Evolutionary conservation across 2,329 filamentous ascomycete species (phyloP), one percentile per base, ranked within the genome.

Genomic region (Cadophora sp.): DNA sequence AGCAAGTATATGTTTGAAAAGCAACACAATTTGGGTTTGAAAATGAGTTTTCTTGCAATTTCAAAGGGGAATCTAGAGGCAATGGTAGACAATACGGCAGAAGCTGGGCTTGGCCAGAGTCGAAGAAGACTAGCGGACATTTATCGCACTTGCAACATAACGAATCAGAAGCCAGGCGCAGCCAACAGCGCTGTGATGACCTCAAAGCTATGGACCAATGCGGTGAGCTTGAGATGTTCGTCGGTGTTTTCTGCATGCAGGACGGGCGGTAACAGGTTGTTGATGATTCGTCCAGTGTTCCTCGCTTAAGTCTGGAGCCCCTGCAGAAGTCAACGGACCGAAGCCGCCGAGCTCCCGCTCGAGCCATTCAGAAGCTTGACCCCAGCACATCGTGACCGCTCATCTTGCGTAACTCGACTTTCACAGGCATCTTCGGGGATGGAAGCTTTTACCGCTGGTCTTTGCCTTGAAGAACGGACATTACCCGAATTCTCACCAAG

Each of bases 201-300:
- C 58, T 39, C 13, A 11, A 39, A 30, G 20, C 33, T 36, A 47
- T 43, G 18, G 50, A 56, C 71, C 71, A 72, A 72, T 72, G 62
- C 68, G 65, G 53, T 39, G 36, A 16, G 9, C 8, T 33, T n/a
- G 66, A 64, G 22, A 45, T 22, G 33, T 43, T 43, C 43, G 43
- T 71, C 18, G 50, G 18, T 30, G 53, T 62, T 67, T n/a, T 60
- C 58, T 65, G 24, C 62, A 20, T 68, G 68, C 69, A 71, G 53
- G 64, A 66, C 67, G 72, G 76, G 76, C 76, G 76, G 73, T 63
- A 76, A 77, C 36, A 60, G 13, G 43, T 27, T 30, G 56, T 14
- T 33, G 27, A 20, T 74, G 65, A 76, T 76, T 76, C 68, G 75
- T 59, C 62, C 36, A n/a, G 9, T 55, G 22, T 18, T 16, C 41